Conservation (phyloP, 768 basidiomycete species). For the Termitomyces sp. region DNA sequence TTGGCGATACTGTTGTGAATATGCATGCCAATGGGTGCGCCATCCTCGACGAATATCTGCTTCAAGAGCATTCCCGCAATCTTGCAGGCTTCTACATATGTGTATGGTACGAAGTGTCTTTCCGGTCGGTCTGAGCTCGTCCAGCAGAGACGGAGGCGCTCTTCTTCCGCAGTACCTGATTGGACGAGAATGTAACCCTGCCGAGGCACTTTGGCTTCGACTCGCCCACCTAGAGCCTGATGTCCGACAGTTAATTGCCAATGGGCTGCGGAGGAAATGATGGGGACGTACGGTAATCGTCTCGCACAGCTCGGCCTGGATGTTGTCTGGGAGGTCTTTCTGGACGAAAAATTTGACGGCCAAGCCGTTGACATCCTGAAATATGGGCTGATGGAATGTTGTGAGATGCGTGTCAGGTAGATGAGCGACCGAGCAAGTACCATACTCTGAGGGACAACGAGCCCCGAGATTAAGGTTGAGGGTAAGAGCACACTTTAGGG, state of each 20-base stretch:
- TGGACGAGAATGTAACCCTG: slow-evolving; percentile 73
- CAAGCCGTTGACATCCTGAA: slow-evolving; percentile 63
- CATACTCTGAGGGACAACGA: slow-evolving; percentile 13
- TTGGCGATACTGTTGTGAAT: slow-evolving; percentile 82
- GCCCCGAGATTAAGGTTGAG: slow-evolving; percentile 54
- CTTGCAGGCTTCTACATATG: slow-evolving; percentile 83
- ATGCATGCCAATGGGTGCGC: slow-evolving; percentile 66
- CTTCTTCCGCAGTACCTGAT: slow-evolving; percentile 64
- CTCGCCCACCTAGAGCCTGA: slow-evolving; percentile 73
- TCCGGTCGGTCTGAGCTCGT: slow-evolving; percentile 64
- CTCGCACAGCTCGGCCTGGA: slow-evolving; percentile 70
- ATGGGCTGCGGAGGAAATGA: background rate
- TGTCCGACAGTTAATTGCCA: background rate
- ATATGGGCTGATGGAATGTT: slow-evolving; percentile 49
- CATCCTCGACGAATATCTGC: slow-evolving; percentile 72
- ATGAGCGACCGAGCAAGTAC: background rate
- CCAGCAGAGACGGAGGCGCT: slow-evolving; percentile 77
- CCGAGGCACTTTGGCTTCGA: slow-evolving; percentile 75
- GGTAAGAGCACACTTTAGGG: slow-evolving; percentile 31
- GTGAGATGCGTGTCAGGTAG: background rate
- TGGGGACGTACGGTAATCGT: slow-evolving; percentile 57
- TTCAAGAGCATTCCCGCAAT: slow-evolving; percentile 68
- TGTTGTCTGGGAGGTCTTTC: slow-evolving; percentile 66
- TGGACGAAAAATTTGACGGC: slow-evolving; percentile 84
- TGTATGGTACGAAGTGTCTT: slow-evolving; percentile 75